Percentiles rank a stretch among this genome's conserved stretches.
Evolutionary conservation across 106 monocot species (phyloP).

Genomic region (Dendrobium chrysotoxum): DNA sequence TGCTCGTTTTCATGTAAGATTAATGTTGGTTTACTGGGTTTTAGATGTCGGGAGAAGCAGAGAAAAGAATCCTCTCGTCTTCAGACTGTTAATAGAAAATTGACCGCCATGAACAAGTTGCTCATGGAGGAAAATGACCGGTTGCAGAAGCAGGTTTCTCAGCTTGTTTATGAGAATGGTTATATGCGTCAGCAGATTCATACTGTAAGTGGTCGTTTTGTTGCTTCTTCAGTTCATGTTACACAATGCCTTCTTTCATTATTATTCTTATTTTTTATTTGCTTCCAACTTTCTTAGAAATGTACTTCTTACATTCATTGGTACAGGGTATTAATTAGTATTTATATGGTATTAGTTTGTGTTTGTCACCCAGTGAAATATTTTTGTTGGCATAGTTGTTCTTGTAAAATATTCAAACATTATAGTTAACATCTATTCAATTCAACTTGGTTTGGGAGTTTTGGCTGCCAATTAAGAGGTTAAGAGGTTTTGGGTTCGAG

Average conservation of each 20-base stretch:
- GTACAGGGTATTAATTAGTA: too few species aligned
- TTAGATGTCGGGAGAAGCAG: constrained; percentile 85
- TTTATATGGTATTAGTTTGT: too few species aligned
- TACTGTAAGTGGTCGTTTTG: constrained; percentile 30
- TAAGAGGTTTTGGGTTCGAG: too few species aligned
- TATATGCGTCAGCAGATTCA: constrained; percentile 70
- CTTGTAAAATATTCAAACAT: not conserved
- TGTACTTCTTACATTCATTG: too few species aligned
- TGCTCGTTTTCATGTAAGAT: not conserved
- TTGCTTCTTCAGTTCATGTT: not conserved
- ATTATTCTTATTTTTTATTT: too few species aligned
- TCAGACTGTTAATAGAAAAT: constrained; percentile 72
- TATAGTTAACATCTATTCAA: not conserved
- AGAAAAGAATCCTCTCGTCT: constrained; percentile 73
- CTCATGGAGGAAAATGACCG: constrained; percentile 86
- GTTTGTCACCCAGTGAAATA: too few species aligned
- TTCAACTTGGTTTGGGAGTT: too few species aligned
- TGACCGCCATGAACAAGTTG: constrained; percentile 80
- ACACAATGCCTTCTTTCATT: not conserved
- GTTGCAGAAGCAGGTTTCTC: constrained; percentile 84
- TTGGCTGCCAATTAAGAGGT: too few species aligned
- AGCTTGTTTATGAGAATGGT: constrained; percentile 67
- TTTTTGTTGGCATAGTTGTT: not conserved
- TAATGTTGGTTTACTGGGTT: not conserved
- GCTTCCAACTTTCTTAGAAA: too few species aligned